Evolutionary conservation across 345 rosid species (phyloP).

Genomic region (Citrus glauca): DNA sequence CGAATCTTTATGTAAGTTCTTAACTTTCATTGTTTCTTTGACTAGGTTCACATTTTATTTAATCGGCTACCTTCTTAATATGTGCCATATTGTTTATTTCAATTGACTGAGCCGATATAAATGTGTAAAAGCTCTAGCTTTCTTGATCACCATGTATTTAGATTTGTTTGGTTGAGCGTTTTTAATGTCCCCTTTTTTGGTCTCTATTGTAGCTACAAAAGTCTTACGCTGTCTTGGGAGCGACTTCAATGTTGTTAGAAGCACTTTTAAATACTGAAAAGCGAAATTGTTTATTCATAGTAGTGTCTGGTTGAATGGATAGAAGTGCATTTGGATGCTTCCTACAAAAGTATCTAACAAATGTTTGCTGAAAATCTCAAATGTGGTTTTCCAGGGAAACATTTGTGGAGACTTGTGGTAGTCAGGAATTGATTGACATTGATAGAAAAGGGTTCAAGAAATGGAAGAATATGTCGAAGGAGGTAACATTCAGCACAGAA

Average conservation of each 20-base stretch:
- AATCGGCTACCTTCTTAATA: neutral
- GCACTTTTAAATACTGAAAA: neutral
- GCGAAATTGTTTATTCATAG: neutral
- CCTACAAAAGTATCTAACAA: neutral
- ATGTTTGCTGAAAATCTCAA: neutral
- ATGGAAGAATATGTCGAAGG: conserved; percentile 64
- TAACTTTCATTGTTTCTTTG: neutral
- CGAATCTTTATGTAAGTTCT: conserved; percentile 59
- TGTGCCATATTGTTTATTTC: neutral
- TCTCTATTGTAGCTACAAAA: neutral
- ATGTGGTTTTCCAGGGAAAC: conserved; percentile 40
- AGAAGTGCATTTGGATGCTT: neutral
- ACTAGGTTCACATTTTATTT: neutral
- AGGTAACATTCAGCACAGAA: conserved; percentile 34
- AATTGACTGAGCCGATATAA: neutral
- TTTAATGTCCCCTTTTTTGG: neutral
- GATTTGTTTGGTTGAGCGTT: neutral
- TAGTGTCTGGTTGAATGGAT: neutral
- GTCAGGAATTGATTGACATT: conserved; percentile 28
- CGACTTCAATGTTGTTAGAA: neutral
- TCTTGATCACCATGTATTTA: neutral
- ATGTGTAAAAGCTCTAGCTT: neutral
- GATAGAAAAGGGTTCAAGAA: conserved; percentile 49
- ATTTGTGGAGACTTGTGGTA: conserved; percentile 23
- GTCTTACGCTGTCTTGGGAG: neutral